phyloP scores from a whole-genome alignment of 148 eudicot species.

The Fagopyrum tataricum region DNA sequence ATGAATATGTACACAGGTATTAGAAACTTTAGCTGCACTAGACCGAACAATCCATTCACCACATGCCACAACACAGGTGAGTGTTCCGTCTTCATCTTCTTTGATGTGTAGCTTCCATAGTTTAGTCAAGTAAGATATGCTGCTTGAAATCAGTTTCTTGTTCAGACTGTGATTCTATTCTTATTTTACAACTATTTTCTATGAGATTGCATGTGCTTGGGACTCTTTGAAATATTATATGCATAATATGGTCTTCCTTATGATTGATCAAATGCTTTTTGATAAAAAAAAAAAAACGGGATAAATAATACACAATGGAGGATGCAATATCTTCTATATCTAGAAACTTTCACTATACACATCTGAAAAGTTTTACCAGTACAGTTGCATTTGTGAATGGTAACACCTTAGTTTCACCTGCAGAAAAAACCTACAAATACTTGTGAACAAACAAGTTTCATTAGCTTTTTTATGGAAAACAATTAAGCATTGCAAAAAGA shows the following conservation, averaged over 20 bases:
- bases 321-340: neutral
- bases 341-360: neutral
- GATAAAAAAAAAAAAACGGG: neutral
- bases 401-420: neutral
- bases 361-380: neutral
- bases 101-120: neutral
- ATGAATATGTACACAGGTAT: conserved; percentile 41
- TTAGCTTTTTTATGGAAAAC: too few species aligned
- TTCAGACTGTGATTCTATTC: neutral
- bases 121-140: neutral
- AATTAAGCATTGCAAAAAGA: too few species aligned
- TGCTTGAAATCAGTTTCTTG: neutral
- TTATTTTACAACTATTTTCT: neutral
- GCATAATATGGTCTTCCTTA: neutral
- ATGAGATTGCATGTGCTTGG: neutral
- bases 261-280: neutral
- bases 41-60: conserved; percentile 97
- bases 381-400: conserved; percentile 3
- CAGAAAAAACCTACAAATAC: neutral
- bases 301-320: neutral
- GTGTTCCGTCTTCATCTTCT: conserved; percentile 1
- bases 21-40: conserved; percentile 92
- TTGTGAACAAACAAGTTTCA: too few species aligned
- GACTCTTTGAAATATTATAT: neutral
- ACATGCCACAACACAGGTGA: conserved; percentile 96